phyloP scores from a whole-genome alignment of 805 yeast genomes.

The Lachancea waltii region DNA sequence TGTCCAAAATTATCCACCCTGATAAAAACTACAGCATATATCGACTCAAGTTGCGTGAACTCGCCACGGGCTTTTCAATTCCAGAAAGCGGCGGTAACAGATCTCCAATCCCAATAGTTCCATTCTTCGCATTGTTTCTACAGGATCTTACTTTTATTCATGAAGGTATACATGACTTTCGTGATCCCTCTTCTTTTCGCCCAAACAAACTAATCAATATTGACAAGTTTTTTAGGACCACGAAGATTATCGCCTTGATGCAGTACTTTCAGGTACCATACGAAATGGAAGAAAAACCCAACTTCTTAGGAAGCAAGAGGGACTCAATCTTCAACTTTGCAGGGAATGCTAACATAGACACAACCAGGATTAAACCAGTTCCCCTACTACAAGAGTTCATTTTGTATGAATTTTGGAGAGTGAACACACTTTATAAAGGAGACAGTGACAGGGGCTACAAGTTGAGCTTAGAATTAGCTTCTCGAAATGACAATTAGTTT shows the following conservation, averaged over 20 bases:
- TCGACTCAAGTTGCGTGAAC: constrained; percentile 53
- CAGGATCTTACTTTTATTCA: constrained; percentile 77
- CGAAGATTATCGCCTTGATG: constrained; percentile 58
- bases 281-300: constrained; percentile 16
- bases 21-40: constrained; percentile 66
- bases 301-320: constrained; percentile 15
- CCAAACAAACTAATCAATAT: constrained; percentile 53
- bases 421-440: constrained; percentile 49
- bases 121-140: constrained; percentile 65
- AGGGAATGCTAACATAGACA: constrained; percentile 23
- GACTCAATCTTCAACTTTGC: constrained; percentile 26
- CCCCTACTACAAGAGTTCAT: constrained; percentile 44
- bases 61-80: constrained; percentile 21
- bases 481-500: constrained; percentile 10
- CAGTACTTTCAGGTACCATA: constrained; percentile 65
- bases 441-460: constrained; percentile 71
- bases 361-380: constrained; percentile 30
- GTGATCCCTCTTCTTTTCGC: constrained; percentile 49
- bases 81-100: constrained; percentile 13
- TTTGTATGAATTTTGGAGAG: constrained; percentile 64
- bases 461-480: constrained; percentile 48
- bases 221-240: constrained; percentile 64
- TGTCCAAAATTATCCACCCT: constrained; percentile 66
- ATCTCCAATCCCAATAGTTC: constrained; percentile 55
- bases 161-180: constrained; percentile 69